Percentiles rank a stretch among this genome's conserved stretches.
These are phyloP conservation scores for Ceratocystis harringtonii DNA, from an alignment of 2,329 filamentous ascomycete genomes.

Conservation along the genomic window DNA sequence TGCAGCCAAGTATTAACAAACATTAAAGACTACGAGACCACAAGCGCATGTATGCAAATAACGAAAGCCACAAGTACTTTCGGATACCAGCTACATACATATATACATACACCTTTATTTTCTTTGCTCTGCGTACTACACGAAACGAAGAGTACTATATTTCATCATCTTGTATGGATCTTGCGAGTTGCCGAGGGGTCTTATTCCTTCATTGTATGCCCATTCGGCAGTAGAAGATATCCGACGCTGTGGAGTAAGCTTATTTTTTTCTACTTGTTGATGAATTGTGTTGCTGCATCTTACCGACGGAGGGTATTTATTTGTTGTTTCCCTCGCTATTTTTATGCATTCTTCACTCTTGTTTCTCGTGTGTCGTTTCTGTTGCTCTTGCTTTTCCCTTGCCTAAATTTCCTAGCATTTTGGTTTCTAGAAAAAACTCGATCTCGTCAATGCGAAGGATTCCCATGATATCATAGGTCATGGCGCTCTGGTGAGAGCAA, in stretches of 20 bases:
- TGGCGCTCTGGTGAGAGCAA: background rate
- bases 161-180: background rate
- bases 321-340: background rate
- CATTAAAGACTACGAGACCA: too few species aligned
- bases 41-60: background rate
- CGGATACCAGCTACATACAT: background rate
- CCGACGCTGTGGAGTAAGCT: background rate
- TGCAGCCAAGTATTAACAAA: too few species aligned
- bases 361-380: background rate
- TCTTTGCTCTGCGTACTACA: background rate
- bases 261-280: background rate
- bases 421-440: background rate
- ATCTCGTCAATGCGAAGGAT: background rate
- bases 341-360: background rate
- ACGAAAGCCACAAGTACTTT: background rate
- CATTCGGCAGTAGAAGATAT: background rate
- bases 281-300: background rate
- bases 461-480: constrained; percentile 3
- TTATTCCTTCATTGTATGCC: background rate
- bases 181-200: background rate
- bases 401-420: background rate
- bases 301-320: too few species aligned
- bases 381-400: background rate
- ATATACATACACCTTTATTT: background rate
- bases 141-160: background rate